phyloP scores from a whole-genome alignment of 106 monocot species.

The Apostasia ramifera region DNA sequence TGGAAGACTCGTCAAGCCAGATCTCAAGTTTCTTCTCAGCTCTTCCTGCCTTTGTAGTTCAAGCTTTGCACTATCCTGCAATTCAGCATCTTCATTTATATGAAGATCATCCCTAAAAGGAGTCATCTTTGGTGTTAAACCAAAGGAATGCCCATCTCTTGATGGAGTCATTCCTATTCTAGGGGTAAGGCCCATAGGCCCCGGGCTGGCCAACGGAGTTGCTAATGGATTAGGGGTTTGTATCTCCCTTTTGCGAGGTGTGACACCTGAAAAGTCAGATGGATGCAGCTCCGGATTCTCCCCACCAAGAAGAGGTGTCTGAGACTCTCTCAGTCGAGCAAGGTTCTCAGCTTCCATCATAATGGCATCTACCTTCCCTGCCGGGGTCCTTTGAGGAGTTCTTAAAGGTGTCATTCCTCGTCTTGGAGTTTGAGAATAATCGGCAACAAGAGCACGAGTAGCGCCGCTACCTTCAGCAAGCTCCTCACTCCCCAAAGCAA shows the following conservation, averaged over 20 bases:
- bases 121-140: conserved; percentile 70
- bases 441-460: conserved; percentile 77
- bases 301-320: conserved; percentile 93
- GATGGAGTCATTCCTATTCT: conserved; percentile 89
- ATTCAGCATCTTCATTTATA: conserved; percentile 91
- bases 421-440: conserved; percentile 92
- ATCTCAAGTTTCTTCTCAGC: conserved; percentile 54
- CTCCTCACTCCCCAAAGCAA: conserved; percentile 48
- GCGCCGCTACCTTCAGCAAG: conserved; percentile 78
- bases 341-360: conserved; percentile 99
- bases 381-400: conserved; percentile 92
- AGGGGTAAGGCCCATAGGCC: conserved; percentile 76
- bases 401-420: conserved; percentile 61
- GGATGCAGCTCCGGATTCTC: conserved; percentile 96
- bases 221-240: conserved; percentile 96
- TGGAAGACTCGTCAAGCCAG: conserved; percentile 64
- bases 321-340: conserved; percentile 89
- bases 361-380: conserved; percentile 78
- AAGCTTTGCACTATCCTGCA: conserved; percentile 50
- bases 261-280: conserved; percentile 94
- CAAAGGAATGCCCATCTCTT: conserved; percentile 62
- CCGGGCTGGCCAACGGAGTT: conserved; percentile 79
- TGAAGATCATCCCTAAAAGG: conserved; percentile 87
- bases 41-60: conserved; percentile 73
- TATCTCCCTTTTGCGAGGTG: conserved; percentile 85